phyloP scores from a whole-genome alignment of 2,329 filamentous ascomycete genomes.

The Trichophyton simii region DNA sequence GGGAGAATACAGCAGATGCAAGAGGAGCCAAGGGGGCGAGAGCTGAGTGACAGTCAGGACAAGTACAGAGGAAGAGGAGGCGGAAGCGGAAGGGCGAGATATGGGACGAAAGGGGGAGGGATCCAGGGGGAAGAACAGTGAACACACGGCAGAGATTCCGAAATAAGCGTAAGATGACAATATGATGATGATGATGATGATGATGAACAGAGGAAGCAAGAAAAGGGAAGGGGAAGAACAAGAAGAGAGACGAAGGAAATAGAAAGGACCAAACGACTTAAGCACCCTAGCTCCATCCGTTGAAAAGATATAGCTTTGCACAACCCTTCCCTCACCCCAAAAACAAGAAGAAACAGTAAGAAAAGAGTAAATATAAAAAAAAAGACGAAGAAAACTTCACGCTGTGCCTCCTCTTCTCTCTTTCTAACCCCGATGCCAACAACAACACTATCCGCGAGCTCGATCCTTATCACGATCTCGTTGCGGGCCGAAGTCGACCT shows the following conservation, averaged over 20 bases:
- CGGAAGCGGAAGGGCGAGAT: slow-evolving; percentile 6
- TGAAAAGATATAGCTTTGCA: slow-evolving; percentile 21
- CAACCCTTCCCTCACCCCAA: slow-evolving; percentile 26
- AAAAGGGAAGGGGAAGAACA: neutral
- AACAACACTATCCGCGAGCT: slow-evolving; percentile 17
- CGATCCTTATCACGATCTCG: slow-evolving; percentile 19
- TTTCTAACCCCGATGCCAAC: too few species aligned
- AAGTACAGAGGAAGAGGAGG: slow-evolving; percentile 12
- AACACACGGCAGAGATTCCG: slow-evolving; percentile 27
- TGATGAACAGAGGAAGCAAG: neutral
- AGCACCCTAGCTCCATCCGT: slow-evolving; percentile 21
- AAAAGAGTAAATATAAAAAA: neutral
- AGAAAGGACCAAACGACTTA: slow-evolving; percentile 16
- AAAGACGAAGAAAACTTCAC: slow-evolving; percentile 13
- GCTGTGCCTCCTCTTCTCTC: slow-evolving; percentile 4
- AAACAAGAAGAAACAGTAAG: neutral
- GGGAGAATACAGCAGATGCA: slow-evolving; percentile 11
- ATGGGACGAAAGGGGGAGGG: slow-evolving; percentile 9
- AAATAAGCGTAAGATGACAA: slow-evolving; percentile 19
- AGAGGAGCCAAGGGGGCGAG: neutral
- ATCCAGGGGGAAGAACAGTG: slow-evolving; percentile 1
- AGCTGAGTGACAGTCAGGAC: slow-evolving; percentile 15
- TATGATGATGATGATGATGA: slow-evolving; percentile 8
- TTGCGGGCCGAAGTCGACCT: slow-evolving; percentile 49
- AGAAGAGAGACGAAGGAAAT: neutral